Base-by-base conservation (phyloP, 768 basidiomycete species). In the Leccinum uliginosum region DNA sequence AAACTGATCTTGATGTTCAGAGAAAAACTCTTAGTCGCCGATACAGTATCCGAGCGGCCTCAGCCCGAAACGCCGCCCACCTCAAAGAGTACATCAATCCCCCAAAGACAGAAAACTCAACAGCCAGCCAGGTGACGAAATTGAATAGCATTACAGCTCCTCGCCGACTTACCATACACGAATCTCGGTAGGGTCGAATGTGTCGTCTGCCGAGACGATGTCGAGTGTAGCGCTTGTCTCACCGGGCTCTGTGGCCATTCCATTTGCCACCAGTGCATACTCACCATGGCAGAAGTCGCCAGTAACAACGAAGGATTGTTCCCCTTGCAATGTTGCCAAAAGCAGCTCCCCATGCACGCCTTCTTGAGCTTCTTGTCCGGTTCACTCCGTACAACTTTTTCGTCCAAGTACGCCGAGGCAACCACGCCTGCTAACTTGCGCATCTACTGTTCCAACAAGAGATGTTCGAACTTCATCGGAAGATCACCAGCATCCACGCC, bases 381-480 rank as follows among this genome's bases (percentile, higher is more conserved):
- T 14, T 56, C 58, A 24, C 62, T 75, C 50, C 70, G 63, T 32
- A 45, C 50, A 8, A 55, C 64, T 2, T 80, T 83, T 57, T 62
- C 74, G 11, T 63, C 64, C 48, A 85, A 83, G 64, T 63, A 71
- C 7, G 55, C 63, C 4, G 84, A 87, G 65, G 81, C 78, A 61
- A 70, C 72, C 6, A 78, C 76, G 4, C 74, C 75, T 4, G 60
- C 72, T 6, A 59, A 67, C 29, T 50, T 80, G 34, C 76, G 85
- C 6, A 57, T 86, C 7, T 86, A 86, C 63, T 78, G 76, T 44
- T 71, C 78, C 6, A 72, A 62, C 12, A 65, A 76, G 8, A 71
- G 72, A 1, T 87, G 84, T 59, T 83, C 79, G 15, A 57, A 65
- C 0, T 86, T 86, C 68, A 67, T 86, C 19, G 80, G 83, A 9